A percentile compares a stretch with the other conserved stretches of the same genome.
phyloP scores from a whole-genome alignment of 2,329 filamentous ascomycete genomes.

The Allantophomopsis cytisporea region DNA sequence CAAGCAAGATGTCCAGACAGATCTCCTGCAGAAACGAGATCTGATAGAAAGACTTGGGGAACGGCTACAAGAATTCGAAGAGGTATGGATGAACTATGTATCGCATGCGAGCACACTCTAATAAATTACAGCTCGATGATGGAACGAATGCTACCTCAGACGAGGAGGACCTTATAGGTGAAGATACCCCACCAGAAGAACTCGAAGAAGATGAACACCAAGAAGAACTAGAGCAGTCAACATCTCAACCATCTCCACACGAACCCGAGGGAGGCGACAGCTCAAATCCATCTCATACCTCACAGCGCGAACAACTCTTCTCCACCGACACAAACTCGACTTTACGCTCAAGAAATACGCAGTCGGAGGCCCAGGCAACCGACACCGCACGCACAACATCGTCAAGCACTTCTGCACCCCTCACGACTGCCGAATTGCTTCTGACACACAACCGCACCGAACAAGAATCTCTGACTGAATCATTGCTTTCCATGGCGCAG shows the following conservation, averaged over 20 bases:
- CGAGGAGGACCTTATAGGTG: conserved; percentile 41
- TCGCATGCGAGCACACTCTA: not conserved
- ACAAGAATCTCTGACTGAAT: conserved; percentile 70
- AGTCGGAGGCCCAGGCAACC: not conserved
- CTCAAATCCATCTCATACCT: not conserved
- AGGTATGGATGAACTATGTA: conserved; percentile 25
- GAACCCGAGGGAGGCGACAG: no score
- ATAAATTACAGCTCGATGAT: conserved; percentile 15
- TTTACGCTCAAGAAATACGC: conserved; percentile 9
- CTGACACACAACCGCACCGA: conserved; percentile 67
- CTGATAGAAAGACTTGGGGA: conserved; percentile 42
- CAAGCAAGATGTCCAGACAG: conserved; percentile 45
- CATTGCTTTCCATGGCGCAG: conserved; percentile 67
- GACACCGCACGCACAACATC: conserved; percentile 14
- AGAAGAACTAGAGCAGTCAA: conserved; percentile 1
- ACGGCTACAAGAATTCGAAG: conserved; percentile 52
- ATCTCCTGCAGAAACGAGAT: conserved; percentile 52
- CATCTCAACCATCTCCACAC: not conserved
- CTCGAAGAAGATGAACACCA: conserved; percentile 9
- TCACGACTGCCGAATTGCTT: conserved; percentile 52
- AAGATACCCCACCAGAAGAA: conserved; percentile 34
- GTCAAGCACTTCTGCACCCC: conserved; percentile 17
- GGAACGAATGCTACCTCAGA: conserved; percentile 23
- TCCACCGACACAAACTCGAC: conserved; percentile 1
- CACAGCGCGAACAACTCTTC: conserved; percentile 3